Evolutionary conservation across 1,284 basidiomycete species (phyloP).

Genomic region (Pseudomicrostroma phylloplanum): DNA sequence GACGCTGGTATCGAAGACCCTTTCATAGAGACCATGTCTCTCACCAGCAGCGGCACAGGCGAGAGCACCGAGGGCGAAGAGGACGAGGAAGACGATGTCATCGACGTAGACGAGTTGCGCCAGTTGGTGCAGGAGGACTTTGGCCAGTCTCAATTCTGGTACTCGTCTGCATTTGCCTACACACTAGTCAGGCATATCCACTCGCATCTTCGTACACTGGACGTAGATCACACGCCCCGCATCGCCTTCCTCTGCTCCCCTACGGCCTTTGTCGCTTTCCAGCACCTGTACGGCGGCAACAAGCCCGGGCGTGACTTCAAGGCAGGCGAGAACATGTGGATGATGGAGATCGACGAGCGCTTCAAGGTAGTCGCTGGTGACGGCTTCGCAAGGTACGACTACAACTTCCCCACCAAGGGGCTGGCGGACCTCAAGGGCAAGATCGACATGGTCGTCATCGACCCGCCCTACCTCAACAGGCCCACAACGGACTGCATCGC

Average conservation of each 20-base stretch:
- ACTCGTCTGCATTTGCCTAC: slow-evolving; percentile 3
- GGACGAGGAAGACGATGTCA: slow-evolving; percentile 1
- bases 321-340: not conserved
- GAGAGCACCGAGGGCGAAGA: not conserved
- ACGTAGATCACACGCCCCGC: not conserved
- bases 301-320: not conserved
- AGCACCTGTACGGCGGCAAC: slow-evolving; percentile 5
- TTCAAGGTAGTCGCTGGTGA: not conserved
- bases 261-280: slow-evolving; percentile 10
- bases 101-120: not conserved
- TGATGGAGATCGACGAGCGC: slow-evolving; percentile 9
- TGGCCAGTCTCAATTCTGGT: slow-evolving; percentile 8
- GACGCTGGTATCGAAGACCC: not conserved
- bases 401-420: slow-evolving; percentile 6
- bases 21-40: not conserved
- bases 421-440: slow-evolving; percentile 1
- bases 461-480: slow-evolving; percentile 14
- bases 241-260: slow-evolving; percentile 9
- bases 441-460: slow-evolving; percentile 12
- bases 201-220: not conserved
- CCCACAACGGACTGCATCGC: slow-evolving; percentile 4
- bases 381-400: slow-evolving; percentile 12
- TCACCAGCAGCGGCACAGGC: not conserved
- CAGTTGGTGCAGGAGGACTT: not conserved
- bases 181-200: not conserved